Base-by-base conservation (phyloP, 371 early-diverging fungal species). In the Nosema muscidifuracis region DNA sequence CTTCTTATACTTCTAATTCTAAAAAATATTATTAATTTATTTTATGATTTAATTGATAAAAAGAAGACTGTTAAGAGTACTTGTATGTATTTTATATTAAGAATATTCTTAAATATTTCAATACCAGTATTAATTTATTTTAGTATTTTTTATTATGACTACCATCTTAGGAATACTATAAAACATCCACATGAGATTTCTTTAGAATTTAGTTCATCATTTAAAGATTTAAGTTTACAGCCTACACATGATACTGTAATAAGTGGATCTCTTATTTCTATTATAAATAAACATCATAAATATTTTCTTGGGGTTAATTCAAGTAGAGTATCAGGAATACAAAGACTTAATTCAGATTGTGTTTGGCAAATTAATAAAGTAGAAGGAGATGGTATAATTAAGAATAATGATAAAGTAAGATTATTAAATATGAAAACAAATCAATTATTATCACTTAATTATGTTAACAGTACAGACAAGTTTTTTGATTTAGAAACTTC, bases 401-500 rank as follows among this genome's bases (percentile, higher is more conserved):
- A 26, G 12, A 15, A 31, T 16, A 24, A 24, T 20, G 42, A 62
- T 24, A 9, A 6, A 22, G 40, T 62, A 9, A 38, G 62, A 42
- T 22, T 62, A 1, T n/a, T 62, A 2, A 24, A 62, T 62, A 18
- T 40, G 6, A 15, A 24, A 26, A 9, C 13, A 24, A 4, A 42
- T 4, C 22, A 38, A 40, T 4, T 36, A 3, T 20, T 62, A 18
- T 12, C 24, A 18, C 20, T 62, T 1, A 62, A 62, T 62, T 3
- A 40, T 34, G 62, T 62, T 42, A 36, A 62, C 24, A 2, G 16
- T 40, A 62, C 24, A n/a, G 40, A 36, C 7, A 62, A 62, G n/a
- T 62, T 62, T 28, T 42, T 40, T 28, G 42, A 40, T 40, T 28
- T 62, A 24, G 62, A 62, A 28, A 1, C 42, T 2, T 18, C 40